Base-by-base conservation (phyloP, 176 grass and related monocot species). In the Phyllostachys edulis region DNA sequence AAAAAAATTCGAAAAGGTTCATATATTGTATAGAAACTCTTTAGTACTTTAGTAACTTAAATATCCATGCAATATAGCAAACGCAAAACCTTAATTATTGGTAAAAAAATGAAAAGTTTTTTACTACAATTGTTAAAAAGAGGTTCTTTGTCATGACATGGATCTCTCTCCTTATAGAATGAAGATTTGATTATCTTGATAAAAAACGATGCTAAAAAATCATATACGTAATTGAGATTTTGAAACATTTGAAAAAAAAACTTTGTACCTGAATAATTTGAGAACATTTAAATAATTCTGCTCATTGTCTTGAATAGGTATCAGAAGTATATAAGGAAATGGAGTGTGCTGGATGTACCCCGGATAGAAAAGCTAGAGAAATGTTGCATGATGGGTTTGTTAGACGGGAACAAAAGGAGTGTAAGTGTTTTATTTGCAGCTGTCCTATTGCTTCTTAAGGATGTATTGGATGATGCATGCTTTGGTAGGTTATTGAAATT, bases 361-460 rank as follows among this genome's bases (percentile, higher is more conserved):
- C n/a, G n/a, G 93, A 98, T 51, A 92, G 92, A 92, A 98, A 98
- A 90, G 93, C 93, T 65, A 87, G 87, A 82, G 87, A 98, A 78
- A 91, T 94, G 62, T 70, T 94, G 63, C 91, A 93, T 67, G 79
- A 98, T 83, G 83, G 88, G 54, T 76, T 63, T n/a, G 44, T 94
- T 76, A 83, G 88, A 61, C 62, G 90, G 69, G 77, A 95, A 72
- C 96, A 98, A 82, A 82, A 81, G 77, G 93, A 91, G 66, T 73
- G 87, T 90, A 75, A 90, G 88, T 95, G 54, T 78, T 93, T 67
- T 18, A 14, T 86, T 84, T 89, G 32, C 75, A 85, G 29, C 14
- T 52, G 6, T 24, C 3, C 9, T 76, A 29, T 83, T 64, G 41
- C 55, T 68, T 49, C 60, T 74, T 9, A 38, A 83, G 63, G 69